Base-by-base conservation (phyloP, 2,329 filamentous ascomycete genomes). In the Ophiostoma australiae region DNA sequence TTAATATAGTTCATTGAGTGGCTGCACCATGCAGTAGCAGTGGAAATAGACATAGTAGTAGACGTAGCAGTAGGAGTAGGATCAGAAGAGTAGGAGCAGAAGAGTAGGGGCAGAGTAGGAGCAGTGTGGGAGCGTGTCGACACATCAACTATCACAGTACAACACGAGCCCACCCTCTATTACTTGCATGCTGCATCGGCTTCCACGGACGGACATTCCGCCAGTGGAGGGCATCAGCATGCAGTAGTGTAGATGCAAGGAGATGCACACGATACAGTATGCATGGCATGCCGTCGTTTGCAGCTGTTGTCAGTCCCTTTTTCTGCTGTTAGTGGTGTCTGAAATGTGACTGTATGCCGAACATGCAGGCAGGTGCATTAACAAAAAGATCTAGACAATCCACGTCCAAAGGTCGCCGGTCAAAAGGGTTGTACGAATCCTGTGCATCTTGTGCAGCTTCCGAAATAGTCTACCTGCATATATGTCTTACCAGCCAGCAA, bases 21-120 rank as follows among this genome's bases (percentile, higher is more conserved):
- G 27, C 58, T 63, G 27, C 58, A 33, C 33, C 58, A 63, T 63
- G 58, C 58, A 63, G 58, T 61, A 33, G 55, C 27, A 61, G 55
- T 61, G 4, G 55, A 27, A n/a, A n/a, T n/a, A n/a, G n/a, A n/a
- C n/a, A n/a, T n/a, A n/a, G n/a, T n/a, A n/a, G n/a, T 31, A 31
- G 27, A 31, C 27, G 27, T 31, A 31, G 27, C 3, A 31, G 27
- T 31, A 31, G 27, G 27, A 31, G 27, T 31, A 31, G 27, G 27
- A 31, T 31, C 3, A 31, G 27, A 31, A 31, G 27, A 58, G 52
- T 6, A 55, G 7, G 7, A 55, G n/a, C 52, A 27, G 27, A 44
- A 15, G 41, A 44, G 41, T 20, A 44, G 41, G 41, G 17, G 13
- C 27, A 15, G 6, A 3, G 52, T n/a, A 31, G 11, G 10, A 58